Evolutionary conservation across 169 alveolate genomes (phyloP).

Genomic region (Cryptosporidium baileyi): DNA sequence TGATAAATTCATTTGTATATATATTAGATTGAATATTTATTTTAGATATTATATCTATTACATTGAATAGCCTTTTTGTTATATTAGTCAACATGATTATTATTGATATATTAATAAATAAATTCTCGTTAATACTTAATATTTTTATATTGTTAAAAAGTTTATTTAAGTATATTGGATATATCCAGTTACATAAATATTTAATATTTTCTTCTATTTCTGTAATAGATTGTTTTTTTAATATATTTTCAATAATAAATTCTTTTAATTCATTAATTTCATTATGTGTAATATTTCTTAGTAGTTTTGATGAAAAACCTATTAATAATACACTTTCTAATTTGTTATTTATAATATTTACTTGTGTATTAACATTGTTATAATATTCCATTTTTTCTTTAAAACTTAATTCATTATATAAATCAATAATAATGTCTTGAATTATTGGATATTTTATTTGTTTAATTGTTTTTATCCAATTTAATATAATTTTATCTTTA

Average conservation of each 20-base stretch:
- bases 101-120: conserved; percentile 17
- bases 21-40: neutral
- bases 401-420: conserved; percentile 11
- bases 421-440: neutral
- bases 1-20: neutral
- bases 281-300: too few relatives aligned
- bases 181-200: neutral
- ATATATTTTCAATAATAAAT: neutral
- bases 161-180: conserved; percentile 1
- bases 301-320: too few relatives aligned
- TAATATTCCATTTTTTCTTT: conserved; percentile 17
- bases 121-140: neutral
- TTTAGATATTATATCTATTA: neutral
- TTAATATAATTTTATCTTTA: neutral
- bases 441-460: conserved; percentile 23
- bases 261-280: neutral
- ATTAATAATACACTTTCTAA: too few relatives aligned
- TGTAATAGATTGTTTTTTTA: neutral
- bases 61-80: neutral
- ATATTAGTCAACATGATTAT: neutral
- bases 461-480: conserved; percentile 13
- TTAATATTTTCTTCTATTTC: neutral
- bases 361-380: neutral
- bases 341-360: too few relatives aligned
- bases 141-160: neutral